Conservation (phyloP, 1,284 basidiomycete genomes). For the Ustilago hordei region DNA sequence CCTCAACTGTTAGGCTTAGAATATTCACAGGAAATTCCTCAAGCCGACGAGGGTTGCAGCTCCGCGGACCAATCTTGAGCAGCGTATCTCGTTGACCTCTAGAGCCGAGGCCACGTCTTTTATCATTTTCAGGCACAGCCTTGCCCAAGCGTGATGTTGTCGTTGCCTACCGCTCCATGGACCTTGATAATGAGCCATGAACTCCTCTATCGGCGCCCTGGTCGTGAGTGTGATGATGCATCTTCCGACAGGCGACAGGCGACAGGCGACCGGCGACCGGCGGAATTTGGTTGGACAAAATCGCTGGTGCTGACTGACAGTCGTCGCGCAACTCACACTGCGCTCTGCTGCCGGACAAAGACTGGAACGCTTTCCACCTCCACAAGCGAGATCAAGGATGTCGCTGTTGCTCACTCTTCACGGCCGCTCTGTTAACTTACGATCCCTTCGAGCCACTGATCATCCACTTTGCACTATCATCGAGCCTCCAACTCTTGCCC, state of each 20-base stretch:
- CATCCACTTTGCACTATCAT: background rate
- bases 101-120: background rate
- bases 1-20: no score
- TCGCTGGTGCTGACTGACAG: background rate
- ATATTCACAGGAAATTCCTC: background rate
- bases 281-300: background rate
- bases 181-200: no score
- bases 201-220: no score
- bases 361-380: background rate
- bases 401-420: background rate
- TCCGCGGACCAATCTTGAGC: conserved; percentile 7
- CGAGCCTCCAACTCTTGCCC: background rate
- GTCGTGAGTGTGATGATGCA: background rate
- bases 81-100: background rate
- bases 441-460: background rate
- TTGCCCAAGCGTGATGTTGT: background rate
- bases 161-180: no score
- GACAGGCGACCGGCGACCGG: background rate
- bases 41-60: background rate
- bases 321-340: background rate
- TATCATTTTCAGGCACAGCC: conserved; percentile 6
- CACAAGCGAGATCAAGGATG: conserved; percentile 9
- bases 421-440: background rate
- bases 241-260: background rate
- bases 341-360: background rate